Percentiles rank a stretch among this genome's conserved stretches.
phyloP scores from a whole-genome alignment of 768 basidiomycete genomes.

The Hypsizygus marmoreus region DNA sequence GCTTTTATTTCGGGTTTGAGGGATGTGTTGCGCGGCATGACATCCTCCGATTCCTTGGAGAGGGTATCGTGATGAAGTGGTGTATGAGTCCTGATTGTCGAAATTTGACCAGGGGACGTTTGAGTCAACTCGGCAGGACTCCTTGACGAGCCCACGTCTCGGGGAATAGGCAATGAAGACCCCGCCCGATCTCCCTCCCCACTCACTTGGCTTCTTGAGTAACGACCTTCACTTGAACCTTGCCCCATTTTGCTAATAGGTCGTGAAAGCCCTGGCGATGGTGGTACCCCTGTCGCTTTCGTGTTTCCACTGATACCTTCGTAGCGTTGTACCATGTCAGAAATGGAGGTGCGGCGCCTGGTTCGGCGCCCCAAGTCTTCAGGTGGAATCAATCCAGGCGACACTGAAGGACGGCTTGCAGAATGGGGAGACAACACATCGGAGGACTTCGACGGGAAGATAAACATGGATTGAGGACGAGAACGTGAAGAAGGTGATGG shows the following conservation, averaged over 20 bases:
- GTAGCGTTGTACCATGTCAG: slow-evolving; percentile 83
- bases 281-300: slow-evolving; percentile 29
- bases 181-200: slow-evolving; percentile 10
- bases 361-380: slow-evolving; percentile 44
- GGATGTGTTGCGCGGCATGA: slow-evolving; percentile 27
- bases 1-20: slow-evolving; percentile 31
- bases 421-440: slow-evolving; percentile 31
- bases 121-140: slow-evolving; percentile 8
- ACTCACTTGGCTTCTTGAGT: slow-evolving; percentile 7
- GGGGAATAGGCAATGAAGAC: slow-evolving; percentile 5
- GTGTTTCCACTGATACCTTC: slow-evolving; percentile 60
- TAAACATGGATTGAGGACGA: slow-evolving; percentile 83
- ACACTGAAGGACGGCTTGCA: slow-evolving; percentile 19
- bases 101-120: slow-evolving; percentile 3
- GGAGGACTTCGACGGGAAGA: slow-evolving; percentile 59
- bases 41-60: slow-evolving; percentile 20
- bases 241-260: slow-evolving; percentile 13
- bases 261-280: slow-evolving; percentile 33
- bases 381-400: slow-evolving; percentile 47
- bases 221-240: slow-evolving; percentile 13
- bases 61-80: slow-evolving; percentile 13
- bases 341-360: slow-evolving; percentile 72
- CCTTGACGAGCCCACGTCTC: slow-evolving; percentile 7
- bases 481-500: slow-evolving; percentile 44
- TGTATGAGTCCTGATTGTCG: slow-evolving; percentile 8